Percentiles rank a stretch among this genome's conserved stretches.
Evolutionary conservation across 2,329 filamentous ascomycete genomes (phyloP).

Genomic region (Clonostachys sp.): DNA sequence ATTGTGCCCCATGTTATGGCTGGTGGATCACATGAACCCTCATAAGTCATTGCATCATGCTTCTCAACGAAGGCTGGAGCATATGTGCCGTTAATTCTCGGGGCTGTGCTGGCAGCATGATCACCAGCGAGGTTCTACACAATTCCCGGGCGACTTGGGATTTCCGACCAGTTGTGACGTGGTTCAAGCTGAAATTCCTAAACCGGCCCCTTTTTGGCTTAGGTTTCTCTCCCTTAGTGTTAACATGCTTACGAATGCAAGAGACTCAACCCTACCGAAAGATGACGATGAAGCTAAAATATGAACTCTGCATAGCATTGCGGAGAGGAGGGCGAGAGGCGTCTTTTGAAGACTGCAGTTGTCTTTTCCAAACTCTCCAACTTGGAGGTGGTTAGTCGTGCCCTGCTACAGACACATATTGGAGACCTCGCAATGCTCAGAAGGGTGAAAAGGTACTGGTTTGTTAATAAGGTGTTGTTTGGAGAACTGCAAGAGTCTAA

Average conservation of each 20-base stretch:
- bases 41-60: slow-evolving; percentile 76
- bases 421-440: slow-evolving; percentile 38
- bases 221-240: slow-evolving; percentile 90
- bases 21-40: slow-evolving; percentile 88
- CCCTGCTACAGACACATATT: slow-evolving; percentile 58
- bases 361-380: slow-evolving; percentile 77
- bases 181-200: slow-evolving; percentile 72
- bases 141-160: slow-evolving; percentile 97
- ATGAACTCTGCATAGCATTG: slow-evolving; percentile 59
- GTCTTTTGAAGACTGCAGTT: slow-evolving; percentile 63
- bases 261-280: slow-evolving; percentile 30
- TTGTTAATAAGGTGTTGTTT: no score
- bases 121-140: slow-evolving; percentile 82
- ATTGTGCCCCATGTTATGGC: slow-evolving; percentile 88
- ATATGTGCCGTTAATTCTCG: slow-evolving; percentile 87
- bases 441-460: no score
- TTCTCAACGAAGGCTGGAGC: slow-evolving; percentile 74
- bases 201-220: slow-evolving; percentile 85
- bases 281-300: neutral
- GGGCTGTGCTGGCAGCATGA: slow-evolving; percentile 82
- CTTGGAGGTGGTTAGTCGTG: slow-evolving; percentile 62
- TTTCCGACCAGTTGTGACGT: slow-evolving; percentile 73
- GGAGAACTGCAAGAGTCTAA: no score
- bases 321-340: slow-evolving; percentile 77
- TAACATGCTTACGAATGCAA: slow-evolving; percentile 90